Conservation (phyloP, 306 rosid species). For the Sicyos baderoa region DNA sequence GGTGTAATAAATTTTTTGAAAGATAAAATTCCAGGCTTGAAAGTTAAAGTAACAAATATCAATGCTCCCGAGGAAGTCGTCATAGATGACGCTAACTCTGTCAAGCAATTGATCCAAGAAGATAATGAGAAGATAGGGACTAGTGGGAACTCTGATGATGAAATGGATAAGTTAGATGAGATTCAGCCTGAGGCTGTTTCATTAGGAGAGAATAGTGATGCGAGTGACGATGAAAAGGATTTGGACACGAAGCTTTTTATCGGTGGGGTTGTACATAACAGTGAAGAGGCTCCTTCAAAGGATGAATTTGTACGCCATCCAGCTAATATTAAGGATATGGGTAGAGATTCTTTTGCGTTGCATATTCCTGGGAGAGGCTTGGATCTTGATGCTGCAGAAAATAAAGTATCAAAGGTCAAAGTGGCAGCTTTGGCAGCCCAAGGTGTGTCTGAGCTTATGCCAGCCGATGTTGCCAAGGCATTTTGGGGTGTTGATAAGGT, state of each 20-base stretch:
- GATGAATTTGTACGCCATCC: slow-evolving; percentile 75
- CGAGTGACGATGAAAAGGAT: slow-evolving; percentile 58
- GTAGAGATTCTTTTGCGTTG: slow-evolving; percentile 70
- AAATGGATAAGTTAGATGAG: slow-evolving; percentile 49
- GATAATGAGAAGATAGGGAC: slow-evolving; percentile 42
- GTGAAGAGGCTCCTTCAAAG: slow-evolving; percentile 60
- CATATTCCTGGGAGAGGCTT: slow-evolving; percentile 60
- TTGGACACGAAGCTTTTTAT: slow-evolving; percentile 78
- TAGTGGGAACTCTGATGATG: slow-evolving; percentile 54
- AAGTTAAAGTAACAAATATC: slow-evolving; percentile 73
- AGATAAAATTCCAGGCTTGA: slow-evolving; percentile 92
- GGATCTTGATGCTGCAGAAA: slow-evolving; percentile 45
- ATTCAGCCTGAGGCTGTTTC: slow-evolving; percentile 59
- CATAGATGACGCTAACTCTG: slow-evolving; percentile 48
- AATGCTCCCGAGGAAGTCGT: slow-evolving; percentile 50
- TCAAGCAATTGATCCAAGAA: slow-evolving; percentile 68
- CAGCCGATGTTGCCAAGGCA: slow-evolving; percentile 84
- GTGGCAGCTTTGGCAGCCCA: slow-evolving; percentile 75
- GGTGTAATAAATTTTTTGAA: slow-evolving; percentile 81
- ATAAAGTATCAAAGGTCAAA: slow-evolving; percentile 55
- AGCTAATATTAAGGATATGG: slow-evolving; percentile 70
- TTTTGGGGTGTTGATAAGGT: slow-evolving; percentile 75
- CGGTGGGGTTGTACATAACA: slow-evolving; percentile 82
- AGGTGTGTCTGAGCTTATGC: slow-evolving; percentile 87
- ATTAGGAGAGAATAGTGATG: slow-evolving; percentile 46